These are phyloP conservation scores for Pezicula carpinea DNA, from an alignment of 2,329 filamentous ascomycete species.

Conservation along the genomic window DNA sequence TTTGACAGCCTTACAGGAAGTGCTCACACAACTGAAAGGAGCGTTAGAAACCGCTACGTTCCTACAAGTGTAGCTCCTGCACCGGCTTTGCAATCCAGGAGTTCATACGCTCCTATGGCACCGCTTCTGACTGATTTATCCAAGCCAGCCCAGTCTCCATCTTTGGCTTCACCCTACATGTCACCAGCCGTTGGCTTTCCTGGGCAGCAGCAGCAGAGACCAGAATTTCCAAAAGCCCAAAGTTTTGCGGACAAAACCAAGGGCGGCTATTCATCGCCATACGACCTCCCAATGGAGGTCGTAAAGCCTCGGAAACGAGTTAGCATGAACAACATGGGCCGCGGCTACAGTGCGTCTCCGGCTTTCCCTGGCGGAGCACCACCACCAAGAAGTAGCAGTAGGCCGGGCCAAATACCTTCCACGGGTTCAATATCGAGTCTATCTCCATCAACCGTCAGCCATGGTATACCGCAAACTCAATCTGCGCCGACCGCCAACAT, in stretches of 20 bases:
- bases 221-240: constrained; percentile 56
- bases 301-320: constrained; percentile 63
- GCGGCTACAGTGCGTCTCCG: constrained; percentile 18
- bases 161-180: constrained; percentile 15
- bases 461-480: constrained; percentile 10
- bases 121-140: constrained; percentile 27
- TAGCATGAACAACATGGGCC: constrained; percentile 42
- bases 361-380: constrained; percentile 6
- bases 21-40: constrained; percentile 12
- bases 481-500: constrained; percentile 5
- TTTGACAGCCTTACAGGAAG: constrained; percentile 14
- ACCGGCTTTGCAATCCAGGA: constrained; percentile 10
- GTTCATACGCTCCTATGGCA: constrained; percentile 22
- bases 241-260: constrained; percentile 91
- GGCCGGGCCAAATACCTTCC: constrained; percentile 15
- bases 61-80: constrained; percentile 16
- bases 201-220: constrained; percentile 28
- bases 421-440: constrained; percentile 14
- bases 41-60: constrained; percentile 23
- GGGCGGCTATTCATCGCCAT: constrained; percentile 88
- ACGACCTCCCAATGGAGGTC: constrained; percentile 89
- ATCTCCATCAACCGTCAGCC: constrained; percentile 17
- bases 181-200: constrained; percentile 17
- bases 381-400: constrained; percentile 26
- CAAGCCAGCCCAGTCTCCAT: constrained; percentile 9